Evolutionary conservation across 495 filamentous ascomycete species (phyloP), one percentile per base, ranked within the genome.

Genomic region (Xylaria grammica): DNA sequence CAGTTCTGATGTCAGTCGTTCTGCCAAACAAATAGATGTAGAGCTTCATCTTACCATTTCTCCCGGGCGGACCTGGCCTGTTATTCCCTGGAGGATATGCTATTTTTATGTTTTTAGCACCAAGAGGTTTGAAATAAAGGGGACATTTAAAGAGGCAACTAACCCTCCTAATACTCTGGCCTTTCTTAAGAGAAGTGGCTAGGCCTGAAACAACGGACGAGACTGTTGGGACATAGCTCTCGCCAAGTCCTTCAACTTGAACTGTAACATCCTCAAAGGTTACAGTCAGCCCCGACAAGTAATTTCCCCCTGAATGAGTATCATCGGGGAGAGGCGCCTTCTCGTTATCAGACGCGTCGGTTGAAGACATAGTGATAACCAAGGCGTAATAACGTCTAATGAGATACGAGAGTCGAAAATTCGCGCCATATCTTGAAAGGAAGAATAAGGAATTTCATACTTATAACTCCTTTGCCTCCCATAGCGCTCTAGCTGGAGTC

Each of bases 11-110:
- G 34, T 36, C 6, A 36, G 34, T 36, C 34, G 5, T 36, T 36
- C 34, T 36, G 34, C 6, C 6, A 36, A 36, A 36, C 6, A 6
- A 36, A 6, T 36, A 11, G 11, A 6, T 6, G 5, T 5, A 36
- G 34, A 36, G 34, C 11, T 5, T 11, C 11, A 10, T n/a, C 50
- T 36, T 53, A 53, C 50, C 52, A 55, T 55, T 17, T 55, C 52
- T 19, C 52, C 52, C 24, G 52, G 52, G 15, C 52, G 36, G 52
- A 55, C 26, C 26, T 55, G 52, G 24, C 52, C 52, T 19, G 30
- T 30, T 20, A 55, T 13, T 5, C 30, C 30, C 17, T 32, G 30
- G 26, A 55, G 30, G 26, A 55, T 55, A 42, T 42, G 24, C 52
- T 55, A 55, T 24, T 29, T n/a, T 6, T 7, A 29, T 6, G 30